Percentiles rank a stretch among this genome's conserved stretches.
Evolutionary conservation across 345 rosid species (phyloP).

Genomic region (Eucalyptus marginata): DNA sequence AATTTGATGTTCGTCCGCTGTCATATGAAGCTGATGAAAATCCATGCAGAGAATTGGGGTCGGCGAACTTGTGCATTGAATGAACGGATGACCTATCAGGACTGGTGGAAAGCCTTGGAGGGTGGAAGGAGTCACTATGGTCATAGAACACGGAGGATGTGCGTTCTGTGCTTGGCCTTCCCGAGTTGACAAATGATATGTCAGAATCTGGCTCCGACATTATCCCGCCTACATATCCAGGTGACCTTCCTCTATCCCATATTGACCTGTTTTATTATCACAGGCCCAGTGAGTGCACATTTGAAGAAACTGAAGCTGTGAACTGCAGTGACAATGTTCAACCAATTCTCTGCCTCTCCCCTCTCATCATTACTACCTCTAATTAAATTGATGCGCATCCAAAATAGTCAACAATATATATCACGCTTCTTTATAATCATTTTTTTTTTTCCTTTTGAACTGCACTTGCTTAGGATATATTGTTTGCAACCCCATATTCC

Average conservation of each 20-base stretch:
- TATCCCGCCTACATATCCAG: conserved; percentile 22
- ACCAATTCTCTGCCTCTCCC: neutral
- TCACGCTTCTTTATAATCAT: neutral
- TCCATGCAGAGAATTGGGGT: conserved; percentile 25
- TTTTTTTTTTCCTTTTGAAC: neutral
- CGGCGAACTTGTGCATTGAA: conserved; percentile 29
- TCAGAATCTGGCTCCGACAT: conserved; percentile 54
- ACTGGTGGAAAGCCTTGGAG: conserved; percentile 35
- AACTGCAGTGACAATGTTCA: neutral
- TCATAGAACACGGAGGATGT: conserved; percentile 28
- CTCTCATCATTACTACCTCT: neutral
- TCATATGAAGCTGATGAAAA: conserved; percentile 47
- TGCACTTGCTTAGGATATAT: neutral
- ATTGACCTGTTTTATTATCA: conserved; percentile 40
- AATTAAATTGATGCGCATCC: neutral
- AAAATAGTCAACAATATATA: neutral
- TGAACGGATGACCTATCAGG: conserved; percentile 57
- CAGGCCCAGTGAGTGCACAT: neutral
- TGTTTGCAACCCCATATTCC: neutral
- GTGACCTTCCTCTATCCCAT: conserved; percentile 6
- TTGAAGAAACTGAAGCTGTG: neutral
- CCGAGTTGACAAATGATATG: conserved; percentile 78
- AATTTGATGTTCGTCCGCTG: conserved; percentile 41
- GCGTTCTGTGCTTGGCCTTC: conserved; percentile 58
- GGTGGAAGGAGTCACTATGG: conserved; percentile 23